Percentiles rank a stretch among this genome's conserved stretches.
Evolutionary conservation across 2,329 filamentous ascomycete genomes (phyloP).

Genomic region (Sarocladiaceae sp.): DNA sequence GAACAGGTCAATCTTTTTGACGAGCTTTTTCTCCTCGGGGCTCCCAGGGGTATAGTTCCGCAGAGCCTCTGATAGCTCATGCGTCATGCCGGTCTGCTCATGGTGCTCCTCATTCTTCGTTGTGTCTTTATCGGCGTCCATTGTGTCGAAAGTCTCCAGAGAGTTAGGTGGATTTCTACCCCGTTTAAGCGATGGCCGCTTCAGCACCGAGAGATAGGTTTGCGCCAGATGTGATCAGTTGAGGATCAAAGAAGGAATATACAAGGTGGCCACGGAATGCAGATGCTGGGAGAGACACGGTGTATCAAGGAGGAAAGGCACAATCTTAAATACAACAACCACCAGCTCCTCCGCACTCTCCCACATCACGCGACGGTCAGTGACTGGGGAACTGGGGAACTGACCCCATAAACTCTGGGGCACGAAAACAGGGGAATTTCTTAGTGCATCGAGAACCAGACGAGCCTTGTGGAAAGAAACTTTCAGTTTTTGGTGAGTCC

Average conservation of each 20-base stretch:
- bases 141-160: neutral
- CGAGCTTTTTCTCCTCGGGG: slow-evolving; percentile 16
- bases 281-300: too few species aligned
- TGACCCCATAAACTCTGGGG: neutral
- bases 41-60: slow-evolving; percentile 21
- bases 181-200: too few species aligned
- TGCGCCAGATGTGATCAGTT: too few species aligned
- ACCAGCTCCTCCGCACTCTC: too few species aligned
- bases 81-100: neutral
- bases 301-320: too few species aligned
- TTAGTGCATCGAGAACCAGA: too few species aligned
- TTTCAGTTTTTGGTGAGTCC: too few species aligned
- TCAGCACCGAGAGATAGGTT: too few species aligned
- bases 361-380: too few species aligned
- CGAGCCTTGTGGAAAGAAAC: neutral
- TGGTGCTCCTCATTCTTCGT: neutral
- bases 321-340: neutral
- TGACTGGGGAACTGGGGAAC: neutral
- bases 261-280: too few species aligned
- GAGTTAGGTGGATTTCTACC: neutral
- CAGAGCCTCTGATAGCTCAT: slow-evolving; percentile 19
- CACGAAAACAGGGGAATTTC: neutral
- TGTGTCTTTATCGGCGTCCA: neutral
- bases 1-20: slow-evolving; percentile 31
- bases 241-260: too few species aligned